phyloP scores from a whole-genome alignment of 495 filamentous ascomycete species.

The Penicillium subrubescens region DNA sequence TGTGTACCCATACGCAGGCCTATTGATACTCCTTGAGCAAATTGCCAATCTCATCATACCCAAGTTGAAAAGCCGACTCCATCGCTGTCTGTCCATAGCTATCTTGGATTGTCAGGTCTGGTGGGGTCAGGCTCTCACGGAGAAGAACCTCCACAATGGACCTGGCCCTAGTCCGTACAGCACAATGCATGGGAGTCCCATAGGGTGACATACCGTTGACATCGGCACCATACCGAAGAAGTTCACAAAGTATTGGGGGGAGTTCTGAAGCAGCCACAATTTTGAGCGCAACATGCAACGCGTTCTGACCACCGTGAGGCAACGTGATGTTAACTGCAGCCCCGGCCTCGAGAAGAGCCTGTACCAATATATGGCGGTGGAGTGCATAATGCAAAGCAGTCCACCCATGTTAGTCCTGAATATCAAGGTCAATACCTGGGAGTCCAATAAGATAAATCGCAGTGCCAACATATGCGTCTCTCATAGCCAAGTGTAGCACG shows the following conservation, averaged over 20 bases:
- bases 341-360: not conserved
- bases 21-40: not conserved
- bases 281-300: not conserved
- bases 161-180: not conserved
- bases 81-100: not conserved
- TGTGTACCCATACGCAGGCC: not conserved
- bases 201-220: not conserved
- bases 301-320: not conserved
- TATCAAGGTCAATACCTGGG: not conserved
- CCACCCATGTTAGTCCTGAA: not conserved
- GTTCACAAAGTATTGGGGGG: not conserved
- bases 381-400: not conserved
- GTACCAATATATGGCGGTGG: not conserved
- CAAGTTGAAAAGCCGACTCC: not conserved
- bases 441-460: not conserved
- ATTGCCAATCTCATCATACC: not conserved
- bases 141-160: not conserved
- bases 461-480: not conserved
- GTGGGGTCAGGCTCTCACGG: not conserved
- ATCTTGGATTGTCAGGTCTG: not conserved
- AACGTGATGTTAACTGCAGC: not conserved
- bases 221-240: not conserved
- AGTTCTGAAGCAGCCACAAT: not conserved
- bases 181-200: constrained; percentile 1
- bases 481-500: not conserved